A percentile compares a stretch with the other conserved stretches of the same genome.
Conservation (phyloP, 192 early-diverging fungal genomes). For the Anaeromyces robustus region DNA sequence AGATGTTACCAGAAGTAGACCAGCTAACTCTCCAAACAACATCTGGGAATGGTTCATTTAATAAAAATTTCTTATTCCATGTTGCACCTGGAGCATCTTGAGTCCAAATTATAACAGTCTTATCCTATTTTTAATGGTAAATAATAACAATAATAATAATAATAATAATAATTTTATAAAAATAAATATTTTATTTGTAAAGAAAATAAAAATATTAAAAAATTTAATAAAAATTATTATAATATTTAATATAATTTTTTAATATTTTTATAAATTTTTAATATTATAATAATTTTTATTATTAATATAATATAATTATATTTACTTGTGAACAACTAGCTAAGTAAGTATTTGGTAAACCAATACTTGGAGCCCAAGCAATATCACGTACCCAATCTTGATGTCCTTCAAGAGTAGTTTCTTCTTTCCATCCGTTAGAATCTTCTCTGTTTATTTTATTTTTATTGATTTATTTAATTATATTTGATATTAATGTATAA, state of each 20-base stretch:
- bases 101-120: slow-evolving; percentile 89
- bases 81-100: slow-evolving; percentile 49
- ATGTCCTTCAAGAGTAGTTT: slow-evolving; percentile 71
- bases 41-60: slow-evolving; percentile 71
- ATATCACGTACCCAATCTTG: slow-evolving; percentile 97
- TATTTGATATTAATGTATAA: too few species aligned
- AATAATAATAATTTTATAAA: too few species aligned
- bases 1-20: slow-evolving; percentile 83
- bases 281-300: neutral
- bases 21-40: slow-evolving; percentile 98
- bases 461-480: too few species aligned
- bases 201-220: too few species aligned
- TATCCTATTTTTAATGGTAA: slow-evolving; percentile 46
- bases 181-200: too few species aligned
- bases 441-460: too few species aligned
- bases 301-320: neutral
- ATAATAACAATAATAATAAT: too few species aligned
- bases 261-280: too few species aligned
- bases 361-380: slow-evolving; percentile 89
- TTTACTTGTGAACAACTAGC: slow-evolving; percentile 80
- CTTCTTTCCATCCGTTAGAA: slow-evolving; percentile 46
- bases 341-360: slow-evolving; percentile 71
- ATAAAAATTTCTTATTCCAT: slow-evolving; percentile 62
- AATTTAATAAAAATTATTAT: too few species aligned
- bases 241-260: too few species aligned